Base-by-base conservation (phyloP, 768 basidiomycete genomes). In the Cystobasidium ongulense region DNA sequence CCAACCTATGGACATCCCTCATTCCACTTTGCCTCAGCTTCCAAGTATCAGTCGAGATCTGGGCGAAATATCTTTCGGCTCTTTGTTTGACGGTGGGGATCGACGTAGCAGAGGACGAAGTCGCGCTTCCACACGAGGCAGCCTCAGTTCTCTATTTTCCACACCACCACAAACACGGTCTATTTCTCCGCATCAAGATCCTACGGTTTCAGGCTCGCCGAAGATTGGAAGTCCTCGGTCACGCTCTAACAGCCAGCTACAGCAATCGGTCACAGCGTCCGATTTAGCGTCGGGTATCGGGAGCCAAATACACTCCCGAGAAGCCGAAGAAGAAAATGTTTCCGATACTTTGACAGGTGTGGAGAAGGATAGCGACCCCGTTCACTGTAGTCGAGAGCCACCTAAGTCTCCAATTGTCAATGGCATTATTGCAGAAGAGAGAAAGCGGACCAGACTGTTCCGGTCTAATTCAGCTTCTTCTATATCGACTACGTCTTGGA, bases 111-210 rank as follows among this genome's bases (percentile, higher is more conserved):
- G 68, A 1, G 54, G 36, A 3, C 50, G 68, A 2, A 71, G 68
- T 29, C 52, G 68, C 5, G 50, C 68, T 3, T 71, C 68, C 4
- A 71, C 68, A 18, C 52, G 41, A 3, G 36, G 63, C 63, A 64
- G 63, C 29, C 23, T 35, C 2, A 10, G 23, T 15, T 59, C 57
- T 17, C 33, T 59, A 10, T 35, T 59, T 29, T 27, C 29, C 15
- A 29, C 13, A 10, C 29, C 57, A 15, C 25, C 29, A 15, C 11
- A 21, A 29, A 3, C 25, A 21, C 23, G 11, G 4, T 59, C n/a
- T n/a, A n/a, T n/a, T n/a, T n/a, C 57, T 4, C 57, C 57, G 17
- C 57, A 35, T 5, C 25, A 15, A 27, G 29, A 59, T 29, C 3
- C 7, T 2, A 4, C 57, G 17, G 5, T 21, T 13, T 4, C 13